Evolutionary conservation across 805 yeast species (phyloP), one percentile per base, ranked within the genome.

Genomic region (Metschnikowia shivogae): DNA sequence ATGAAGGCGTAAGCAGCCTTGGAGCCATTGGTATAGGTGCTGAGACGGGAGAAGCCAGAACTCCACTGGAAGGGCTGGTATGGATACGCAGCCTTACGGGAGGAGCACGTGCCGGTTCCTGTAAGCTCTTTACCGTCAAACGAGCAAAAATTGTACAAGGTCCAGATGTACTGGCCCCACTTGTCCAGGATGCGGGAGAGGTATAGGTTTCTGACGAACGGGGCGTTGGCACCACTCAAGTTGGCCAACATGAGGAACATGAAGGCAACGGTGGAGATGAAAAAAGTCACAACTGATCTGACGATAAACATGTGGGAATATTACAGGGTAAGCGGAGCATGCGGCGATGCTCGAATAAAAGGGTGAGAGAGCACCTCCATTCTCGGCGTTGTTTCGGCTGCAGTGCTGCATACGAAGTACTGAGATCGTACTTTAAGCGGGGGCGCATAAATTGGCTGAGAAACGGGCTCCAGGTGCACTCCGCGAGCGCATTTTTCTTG

Each of bases 21-120:
- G 22, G 50, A 46, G 17, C 52, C 50, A 11, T 33, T 34, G 9
- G 20, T 46, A 24, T 34, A 46, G 11, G 39, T 28, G 24, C 28
- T 27, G 9, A 26, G 24, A 4, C 42, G 32, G 4, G 28, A 22
- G 36, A 46, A 43, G 2, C 52, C 50, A 8, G 50, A 46, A 24
- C 52, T 43, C 50, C 50, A 48, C 28, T 39, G 26, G 37, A 39
- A 48, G 11, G 52, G 50, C 33, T 48, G 42, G 32, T 46, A 48
- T 1, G 52, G 47, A 30, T 39, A 46, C 7, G 47, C 52, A 10
- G 50, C 45, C 27, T 43, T 43, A 5, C 34, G 27, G 35, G 24
- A 33, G 20, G 50, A 39, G 45, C 52, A 46, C 20, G 43, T 42
- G 19, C 50, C 52, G 20, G 13, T 29, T 29, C 42, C 44, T 17